Evolutionary conservation across 2,329 filamentous ascomycete genomes (phyloP), one percentile per base, ranked within the genome.

Genomic region (Fusarium papillatum): DNA sequence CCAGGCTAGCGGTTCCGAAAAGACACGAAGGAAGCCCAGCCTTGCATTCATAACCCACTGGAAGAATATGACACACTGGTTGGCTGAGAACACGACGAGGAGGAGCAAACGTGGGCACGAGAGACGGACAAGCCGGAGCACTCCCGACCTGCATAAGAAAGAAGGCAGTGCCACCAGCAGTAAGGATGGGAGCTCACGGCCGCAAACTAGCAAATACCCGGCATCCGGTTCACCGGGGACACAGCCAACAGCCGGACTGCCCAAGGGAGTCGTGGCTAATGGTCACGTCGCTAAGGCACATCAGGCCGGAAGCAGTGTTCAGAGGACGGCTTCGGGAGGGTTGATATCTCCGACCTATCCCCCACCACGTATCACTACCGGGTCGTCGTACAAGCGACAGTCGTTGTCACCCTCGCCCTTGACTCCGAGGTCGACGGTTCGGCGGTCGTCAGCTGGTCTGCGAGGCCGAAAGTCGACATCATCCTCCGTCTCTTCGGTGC

Each of bases 401-500:
- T 98, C 95, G 0, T 86, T 97, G 13, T 98, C 95, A 0, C 97
- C 97, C 0, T 93, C 93, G 4, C 96, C 97, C 0, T 84, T 98
- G 48, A 98, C 97, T 1, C 96, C 97, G 5, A 93, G 95, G 46
- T 95, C 95, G 7, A 95, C 94, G 1, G 94, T 97, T 79, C 92
- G 97, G 14, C 93, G 95, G 41, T 92, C 95, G 4, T 98, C 95
- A 7, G 91, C 90, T 53, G 96, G 96, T 36, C 89, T 98, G 55
- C 92, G 96, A 34, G 96, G 97, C 43, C 92, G 97, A 72, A 98
- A 98, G 83, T 98, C 96, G 1, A 99, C 97, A 0, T 98, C 95
- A 0, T 98, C 95, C 0, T 98, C 96, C 0, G 93, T 99, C 19
- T 98, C 95, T 1, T 98, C 95, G 0, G 93, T 99, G 69, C 93